Base-by-base conservation (phyloP, 768 basidiomycete genomes). In the Trametes cubensis region DNA sequence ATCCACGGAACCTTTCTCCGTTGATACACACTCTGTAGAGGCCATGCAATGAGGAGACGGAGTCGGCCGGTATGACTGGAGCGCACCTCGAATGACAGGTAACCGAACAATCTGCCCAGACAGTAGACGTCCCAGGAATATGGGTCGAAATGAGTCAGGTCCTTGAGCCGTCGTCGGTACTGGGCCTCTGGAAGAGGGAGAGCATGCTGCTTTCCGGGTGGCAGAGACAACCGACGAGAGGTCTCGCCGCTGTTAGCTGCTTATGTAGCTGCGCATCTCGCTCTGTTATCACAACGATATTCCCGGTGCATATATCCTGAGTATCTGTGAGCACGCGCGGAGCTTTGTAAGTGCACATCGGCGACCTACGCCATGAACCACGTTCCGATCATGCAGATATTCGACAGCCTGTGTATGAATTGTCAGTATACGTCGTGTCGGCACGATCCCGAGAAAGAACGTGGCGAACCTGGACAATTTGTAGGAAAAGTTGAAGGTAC, bases 81-180 rank as follows among this genome's bases (percentile, higher is more conserved):
- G 4, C 28, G 28, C 52, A 53, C 52, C 52, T 53, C 17, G n/a
- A n/a, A n/a, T 6, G 18, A 13, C 21, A 53, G 40, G 0, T 23
- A 11, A n/a, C 47, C 4, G 34, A 56, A 47, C 2, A 47, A 14
- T 6, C 20, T 38, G 3, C 55, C 55, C 4, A 56, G 28, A 30
- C 55, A 56, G 55, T 47, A 56, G 4, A 56, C 23, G 30, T 56
- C 55, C 55, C 55, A 56, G 3, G 55, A 56, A 15, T 46, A 56
- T 3, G 55, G 55, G 23, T 56, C 55, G n/a, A 56, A 23, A 28
- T 21, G 45, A 13, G 18, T 20, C 1, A 39, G 30, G 20, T 15
- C 45, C 14, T 30, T 30, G 4, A 30, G 5, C 17, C 10, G 55
- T 44, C 44, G 44, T 39, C 20, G 2, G n/a, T 25, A 38, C 30